Evolutionary conservation across 2,329 filamentous ascomycete species (phyloP).

Genomic region (Monilinia polystroma): DNA sequence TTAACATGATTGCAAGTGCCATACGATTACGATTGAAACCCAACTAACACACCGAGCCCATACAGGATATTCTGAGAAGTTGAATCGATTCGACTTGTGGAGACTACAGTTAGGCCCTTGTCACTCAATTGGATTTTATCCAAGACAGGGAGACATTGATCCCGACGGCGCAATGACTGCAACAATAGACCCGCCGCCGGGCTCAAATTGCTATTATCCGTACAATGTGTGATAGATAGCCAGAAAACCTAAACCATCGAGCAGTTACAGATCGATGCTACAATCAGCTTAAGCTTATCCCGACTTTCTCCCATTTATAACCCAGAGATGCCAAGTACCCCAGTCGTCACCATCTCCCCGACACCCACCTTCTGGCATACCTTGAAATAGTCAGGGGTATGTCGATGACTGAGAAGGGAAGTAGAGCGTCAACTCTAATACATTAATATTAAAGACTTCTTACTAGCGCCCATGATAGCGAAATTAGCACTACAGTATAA

Average conservation of each 20-base stretch:
- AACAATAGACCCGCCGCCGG: not conserved
- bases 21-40: not conserved
- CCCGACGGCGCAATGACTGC: not conserved
- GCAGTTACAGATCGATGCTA: not conserved
- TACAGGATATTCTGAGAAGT: not conserved
- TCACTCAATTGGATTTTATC: not conserved
- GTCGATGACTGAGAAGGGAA: too few species aligned
- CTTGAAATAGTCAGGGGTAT: too few species aligned
- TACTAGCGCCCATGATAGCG: too few species aligned
- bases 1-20: not conserved
- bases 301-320: not conserved
- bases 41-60: not conserved
- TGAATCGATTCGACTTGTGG: not conserved
- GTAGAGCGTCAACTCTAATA: too few species aligned
- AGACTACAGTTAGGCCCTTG: not conserved
- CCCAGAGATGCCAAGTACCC: not conserved
- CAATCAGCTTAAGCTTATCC: not conserved
- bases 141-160: not conserved
- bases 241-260: not conserved
- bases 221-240: not conserved
- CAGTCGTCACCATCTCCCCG: too few species aligned
- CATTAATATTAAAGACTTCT: too few species aligned
- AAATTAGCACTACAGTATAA: not conserved
- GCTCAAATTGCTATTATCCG: not conserved
- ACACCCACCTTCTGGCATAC: too few species aligned